Evolutionary conservation across 2,329 filamentous ascomycete genomes (phyloP).

Genomic region (Pleomassaria siparia): DNA sequence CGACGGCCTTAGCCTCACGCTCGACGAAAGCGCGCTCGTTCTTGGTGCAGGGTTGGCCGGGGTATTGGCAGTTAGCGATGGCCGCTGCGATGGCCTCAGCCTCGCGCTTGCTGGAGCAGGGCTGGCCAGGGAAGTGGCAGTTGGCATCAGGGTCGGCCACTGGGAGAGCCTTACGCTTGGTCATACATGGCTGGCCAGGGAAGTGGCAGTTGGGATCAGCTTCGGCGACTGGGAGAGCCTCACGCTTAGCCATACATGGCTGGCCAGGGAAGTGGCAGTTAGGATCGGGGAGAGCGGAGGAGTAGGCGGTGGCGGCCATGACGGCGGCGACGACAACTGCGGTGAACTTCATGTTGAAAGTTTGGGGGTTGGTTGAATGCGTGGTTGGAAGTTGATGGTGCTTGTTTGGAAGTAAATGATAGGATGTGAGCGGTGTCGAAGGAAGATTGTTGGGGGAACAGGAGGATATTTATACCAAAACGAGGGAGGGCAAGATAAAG

Average conservation of each 20-base stretch:
- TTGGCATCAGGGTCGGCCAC: constrained; percentile 12
- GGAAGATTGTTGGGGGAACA: constrained; percentile 4
- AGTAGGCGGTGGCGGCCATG: constrained; percentile 45
- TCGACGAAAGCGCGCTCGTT: constrained; percentile 12
- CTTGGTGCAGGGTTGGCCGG: constrained; percentile 21
- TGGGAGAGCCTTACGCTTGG: constrained; percentile 35
- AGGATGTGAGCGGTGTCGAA: constrained; percentile 12
- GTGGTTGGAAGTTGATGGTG: constrained; percentile 10
- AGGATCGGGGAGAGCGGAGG: constrained; percentile 42
- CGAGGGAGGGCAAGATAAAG: constrained; percentile 3
- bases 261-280: constrained; percentile 29
- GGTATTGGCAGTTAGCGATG: constrained; percentile 21
- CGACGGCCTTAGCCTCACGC: constrained; percentile 27
- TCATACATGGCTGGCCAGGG: constrained; percentile 27
- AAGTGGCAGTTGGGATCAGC: constrained; percentile 26
- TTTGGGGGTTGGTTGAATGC: constrained; percentile 10
- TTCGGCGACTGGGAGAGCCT: constrained; percentile 27
- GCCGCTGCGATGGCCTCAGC: constrained; percentile 27
- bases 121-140: constrained; percentile 26
- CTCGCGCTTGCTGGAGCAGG: constrained; percentile 33
- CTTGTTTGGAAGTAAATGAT: constrained; percentile 9
- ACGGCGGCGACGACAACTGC: constrained; percentile 44
- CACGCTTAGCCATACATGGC: constrained; percentile 27
- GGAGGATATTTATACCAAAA: constrained; percentile 15
- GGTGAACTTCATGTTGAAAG: constrained; percentile 52